These are phyloP conservation scores for Hypoxylon sp. DNA, from an alignment of 2,329 filamentous ascomycete genomes.

Conservation along the genomic window DNA sequence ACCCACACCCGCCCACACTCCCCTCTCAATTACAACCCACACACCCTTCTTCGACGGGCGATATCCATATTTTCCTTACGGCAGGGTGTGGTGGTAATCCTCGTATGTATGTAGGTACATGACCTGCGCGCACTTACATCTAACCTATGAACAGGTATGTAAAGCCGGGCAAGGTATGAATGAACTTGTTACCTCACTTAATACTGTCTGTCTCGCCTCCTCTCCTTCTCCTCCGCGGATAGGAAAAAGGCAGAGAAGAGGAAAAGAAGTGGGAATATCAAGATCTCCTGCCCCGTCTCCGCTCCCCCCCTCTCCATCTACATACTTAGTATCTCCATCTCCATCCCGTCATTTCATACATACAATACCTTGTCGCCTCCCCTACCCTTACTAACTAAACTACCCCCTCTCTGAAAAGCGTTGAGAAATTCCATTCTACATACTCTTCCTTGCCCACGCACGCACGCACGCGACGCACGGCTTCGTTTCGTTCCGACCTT, in stretches of 20 bases:
- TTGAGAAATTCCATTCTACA: too few species aligned
- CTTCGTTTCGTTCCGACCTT: constrained; percentile 25
- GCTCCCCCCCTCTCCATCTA: neutral
- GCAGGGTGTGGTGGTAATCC: constrained; percentile 33
- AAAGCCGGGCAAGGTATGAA: constrained; percentile 21
- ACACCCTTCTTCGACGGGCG: constrained; percentile 29
- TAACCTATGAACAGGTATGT: too few species aligned
- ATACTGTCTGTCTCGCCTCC: too few species aligned
- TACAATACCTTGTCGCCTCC: neutral
- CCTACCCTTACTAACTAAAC: neutral
- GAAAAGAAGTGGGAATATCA: constrained; percentile 29
- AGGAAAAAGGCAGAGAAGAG: neutral
- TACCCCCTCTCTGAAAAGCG: too few species aligned
- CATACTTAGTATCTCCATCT: neutral
- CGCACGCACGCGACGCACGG: constrained; percentile 27
- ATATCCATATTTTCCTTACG: constrained; percentile 26
- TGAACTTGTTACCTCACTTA: too few species aligned
- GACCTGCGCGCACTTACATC: too few species aligned
- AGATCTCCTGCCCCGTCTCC: constrained; percentile 30
- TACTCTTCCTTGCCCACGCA: too few species aligned
- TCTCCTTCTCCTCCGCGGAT: constrained; percentile 19
- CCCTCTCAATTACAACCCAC: constrained; percentile 33
- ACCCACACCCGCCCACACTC: constrained; percentile 16
- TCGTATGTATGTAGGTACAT: too few species aligned
- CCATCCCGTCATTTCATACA: constrained; percentile 18